Base-by-base conservation (phyloP, 192 early-diverging fungal genomes). In the Coemansia sp. region DNA sequence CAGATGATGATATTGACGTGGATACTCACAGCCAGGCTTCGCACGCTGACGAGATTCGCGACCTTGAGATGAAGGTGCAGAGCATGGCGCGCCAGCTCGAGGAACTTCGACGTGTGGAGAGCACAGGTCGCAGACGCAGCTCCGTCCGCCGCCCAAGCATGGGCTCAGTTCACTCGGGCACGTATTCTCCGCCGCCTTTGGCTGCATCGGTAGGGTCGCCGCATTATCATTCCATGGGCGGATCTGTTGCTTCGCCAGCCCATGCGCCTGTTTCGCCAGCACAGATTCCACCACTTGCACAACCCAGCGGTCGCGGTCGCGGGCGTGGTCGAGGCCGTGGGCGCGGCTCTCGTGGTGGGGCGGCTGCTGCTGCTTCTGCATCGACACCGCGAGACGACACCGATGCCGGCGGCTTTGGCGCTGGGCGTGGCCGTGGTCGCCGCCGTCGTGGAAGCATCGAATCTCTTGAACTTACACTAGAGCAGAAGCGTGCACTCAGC, bases 401-500 rank as follows among this genome's bases (percentile, higher is more conserved):
- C 9, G 63, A 47, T 4, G 61, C 39, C 1, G 42, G 56, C 10
- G 62, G 62, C 21, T 63, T 45, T 19, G 47, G 63, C 42, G 48
- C 63, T 26, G 61, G 68, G 60, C 59, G 67, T 45, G 73, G 81
- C 5, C 74, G 76, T 26, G 72, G 82, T 0, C 70, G 77, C 22
- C 68, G 73, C 8, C 70, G 76, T 42, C 67, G 71, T 26, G 82
- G 77, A 54, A 73, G 75, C 65, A 76, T 83, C 26, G 80, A 83
- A 63, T 78, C 76, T 21, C 67, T 78, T 54, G 80, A 77, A 49
- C 84, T 98, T 21, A 92, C 91, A 1, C 88, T 92, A 70, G 90
- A 95, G 67, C 91, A 95, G 75, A 96, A 99, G 83, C 87, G 88
- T 40, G 93, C 95, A 68, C 85, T 99, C 13, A 84, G 77, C 49